Base-by-base conservation (phyloP, 1,284 basidiomycete genomes). In the Trichosporon ovoides region DNA sequence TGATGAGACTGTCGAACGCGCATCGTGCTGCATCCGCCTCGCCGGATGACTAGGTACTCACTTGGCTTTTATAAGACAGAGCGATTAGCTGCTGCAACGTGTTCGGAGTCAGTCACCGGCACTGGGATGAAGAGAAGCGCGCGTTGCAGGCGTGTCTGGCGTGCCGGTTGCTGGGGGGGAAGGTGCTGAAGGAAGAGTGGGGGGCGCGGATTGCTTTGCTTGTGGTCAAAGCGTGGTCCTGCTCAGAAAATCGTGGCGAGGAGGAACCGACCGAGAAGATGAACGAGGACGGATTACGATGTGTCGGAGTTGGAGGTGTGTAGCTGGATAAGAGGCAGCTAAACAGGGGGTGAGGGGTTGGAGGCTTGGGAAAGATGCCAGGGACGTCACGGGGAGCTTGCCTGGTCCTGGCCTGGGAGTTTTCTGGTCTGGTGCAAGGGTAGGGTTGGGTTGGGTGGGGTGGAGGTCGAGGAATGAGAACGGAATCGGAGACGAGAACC, bases 21-120 rank as follows among this genome's bases (percentile, higher is more conserved):
- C 43, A 22, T 7, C 14, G 22, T 2, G 43, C 28, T 22, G 24
- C 43, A 48, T 48, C 43, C 43, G 28, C 4, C 22, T 9, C 43
- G 22, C 12, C 37, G 16, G 18, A 24, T 5, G 43, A 16, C 12
- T 16, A 28, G 43, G 43, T 16, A 48, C 43, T 48, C 43, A 48
- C 43, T 48, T 5, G 43, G 9, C 9, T 48, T n/a, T n/a, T 48
- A 22, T 28, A 16, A 48, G 43, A 48, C 43, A 28, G 24, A 24
- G 22, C 14, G 43, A 24, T 22, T 28, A 22, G 43, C 28, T 48
- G 43, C 22, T 48, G 28, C 43, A 48, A 48, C 43, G 43, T 48
- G 43, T 48, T 48, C 43, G 22, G 43, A 48, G 43, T 48, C 43
- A 48, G 43, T 48, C 43, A 48, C 43, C 43, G 43, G 43, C 43